These are phyloP conservation scores for Luzula sylvatica DNA, from an alignment of 176 grass and related monocot species.

Conservation along the genomic window DNA sequence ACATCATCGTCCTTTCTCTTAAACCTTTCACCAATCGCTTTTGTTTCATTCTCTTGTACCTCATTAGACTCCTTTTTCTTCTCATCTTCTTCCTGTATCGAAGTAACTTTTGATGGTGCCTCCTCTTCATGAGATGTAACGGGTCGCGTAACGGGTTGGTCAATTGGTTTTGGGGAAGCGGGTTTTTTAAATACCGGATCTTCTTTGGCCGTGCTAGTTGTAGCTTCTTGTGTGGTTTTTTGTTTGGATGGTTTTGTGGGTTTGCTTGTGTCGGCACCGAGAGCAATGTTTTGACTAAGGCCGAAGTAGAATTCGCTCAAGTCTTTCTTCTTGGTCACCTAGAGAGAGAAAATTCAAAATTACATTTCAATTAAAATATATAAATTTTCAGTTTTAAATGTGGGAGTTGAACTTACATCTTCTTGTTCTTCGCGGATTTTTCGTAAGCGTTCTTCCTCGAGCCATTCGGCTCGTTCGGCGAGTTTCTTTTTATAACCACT, in stretches of 20 bases:
- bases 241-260: slow-evolving; percentile 20
- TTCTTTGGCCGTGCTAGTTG: slow-evolving; percentile 20
- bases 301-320: slow-evolving; percentile 93
- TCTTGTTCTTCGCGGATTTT: slow-evolving; percentile 73
- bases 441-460: slow-evolving; percentile 67
- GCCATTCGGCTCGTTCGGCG: slow-evolving; percentile 75
- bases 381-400: neutral
- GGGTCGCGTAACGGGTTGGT: slow-evolving; percentile 10
- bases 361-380: neutral
- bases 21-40: slow-evolving; percentile 29
- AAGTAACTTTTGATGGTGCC: slow-evolving; percentile 18
- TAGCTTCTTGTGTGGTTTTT: slow-evolving; percentile 27
- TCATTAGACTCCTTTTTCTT: slow-evolving; percentile 8
- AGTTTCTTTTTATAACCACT: slow-evolving; percentile 91
- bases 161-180: slow-evolving; percentile 20
- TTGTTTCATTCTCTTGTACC: neutral
- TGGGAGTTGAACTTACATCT: slow-evolving; percentile 56
- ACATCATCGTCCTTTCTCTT: slow-evolving; percentile 70
- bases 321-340: slow-evolving; percentile 97
- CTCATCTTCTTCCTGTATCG: slow-evolving; percentile 1
- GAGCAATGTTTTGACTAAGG: slow-evolving; percentile 80
- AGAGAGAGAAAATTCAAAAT: slow-evolving; percentile 13
- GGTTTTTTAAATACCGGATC: slow-evolving; percentile 9
- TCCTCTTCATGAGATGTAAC: slow-evolving; percentile 24
- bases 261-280: slow-evolving; percentile 37